Base-by-base conservation (phyloP, 441 rosid genomes). In the Dalechampia spathulata region DNA sequence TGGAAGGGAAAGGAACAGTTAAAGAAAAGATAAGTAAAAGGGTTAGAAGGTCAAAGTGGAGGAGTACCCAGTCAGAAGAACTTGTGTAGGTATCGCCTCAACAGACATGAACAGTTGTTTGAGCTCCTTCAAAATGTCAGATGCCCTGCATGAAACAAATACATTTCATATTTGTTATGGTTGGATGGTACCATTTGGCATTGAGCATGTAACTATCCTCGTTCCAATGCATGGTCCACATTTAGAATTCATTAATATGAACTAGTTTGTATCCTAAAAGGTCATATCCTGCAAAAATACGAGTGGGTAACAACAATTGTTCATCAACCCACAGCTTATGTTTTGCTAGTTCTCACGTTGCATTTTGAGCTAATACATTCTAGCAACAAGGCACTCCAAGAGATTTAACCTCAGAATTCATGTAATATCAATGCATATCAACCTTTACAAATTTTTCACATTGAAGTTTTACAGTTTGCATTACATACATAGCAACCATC, bases 11-110 rank as follows among this genome's bases (percentile, higher is more conserved):
- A n/a, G n/a, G n/a, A n/a, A n/a, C n/a, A n/a, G n/a, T n/a, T n/a
- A n/a, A n/a, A n/a, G n/a, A n/a, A n/a, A n/a, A n/a, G n/a, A n/a
- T n/a, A n/a, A n/a, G 14, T 26, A 21, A 37, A 27, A 46, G 58
- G 44, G 43, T 40, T 32, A 51, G 14, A n/a, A 28, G 34, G 8
- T 34, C 19, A 50, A 25, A 62, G 40, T 50, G 40, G 39, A 38
- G 42, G 26, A 36, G 22, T 83, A 87, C 99, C 96, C 94, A 40
- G 82, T 78, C 32, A 73, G 77, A 58, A 89, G 78, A 75, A 85
- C 81, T 80, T 92, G 83, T 61, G 72, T 75, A 65, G 97, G 94
- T 56, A 92, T 73, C 61, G 77, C 72, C 40, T 72, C 79, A 65
- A 70, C 56, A 19, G 81, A 73, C 21, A 56, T 58, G 32, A 86